A percentile compares a stretch with the other conserved stretches of the same genome.
phyloP scores from a whole-genome alignment of 768 basidiomycete genomes.

The Tremella mesenterica region DNA sequence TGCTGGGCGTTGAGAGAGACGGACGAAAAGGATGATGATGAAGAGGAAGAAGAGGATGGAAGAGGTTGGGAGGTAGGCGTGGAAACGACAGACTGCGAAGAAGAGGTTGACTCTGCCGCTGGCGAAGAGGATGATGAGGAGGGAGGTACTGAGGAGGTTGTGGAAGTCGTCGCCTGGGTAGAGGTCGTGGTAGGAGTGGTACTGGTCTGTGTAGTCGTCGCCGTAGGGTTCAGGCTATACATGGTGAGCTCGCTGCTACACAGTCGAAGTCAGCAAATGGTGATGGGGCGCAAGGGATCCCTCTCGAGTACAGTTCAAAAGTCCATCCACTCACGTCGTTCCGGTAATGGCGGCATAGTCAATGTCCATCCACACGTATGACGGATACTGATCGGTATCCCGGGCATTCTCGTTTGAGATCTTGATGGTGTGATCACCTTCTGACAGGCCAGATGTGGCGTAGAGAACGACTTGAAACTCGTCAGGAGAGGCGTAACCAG shows the following conservation, averaged over 20 bases:
- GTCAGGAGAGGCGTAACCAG: constrained; percentile 16
- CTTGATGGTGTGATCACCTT: constrained; percentile 26
- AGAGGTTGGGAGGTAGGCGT: background rate
- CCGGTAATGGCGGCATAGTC: constrained; percentile 31
- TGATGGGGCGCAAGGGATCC: background rate
- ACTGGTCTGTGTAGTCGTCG: background rate
- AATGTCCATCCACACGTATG: constrained; percentile 27
- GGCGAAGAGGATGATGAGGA: background rate
- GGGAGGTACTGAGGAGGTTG: background rate
- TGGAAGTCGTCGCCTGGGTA: constrained; percentile 1
- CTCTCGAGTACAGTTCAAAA: background rate
- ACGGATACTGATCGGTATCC: constrained; percentile 18
- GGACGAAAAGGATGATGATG: background rate
- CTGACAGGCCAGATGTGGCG: constrained; percentile 23
- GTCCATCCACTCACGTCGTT: constrained; percentile 11
- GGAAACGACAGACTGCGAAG: background rate
- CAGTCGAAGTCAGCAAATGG: background rate
- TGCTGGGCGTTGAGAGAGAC: background rate
- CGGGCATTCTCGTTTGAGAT: constrained; percentile 29
- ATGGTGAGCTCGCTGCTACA: background rate
- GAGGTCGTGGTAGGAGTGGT: constrained; percentile 3
- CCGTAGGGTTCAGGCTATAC: background rate
- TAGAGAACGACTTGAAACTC: constrained; percentile 24
- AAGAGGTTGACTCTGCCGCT: background rate
- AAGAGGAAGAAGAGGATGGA: background rate